Evolutionary conservation across 1,139 yeast species (phyloP), one percentile per base, ranked within the genome.

Genomic region (Sugiyamaella pinicola): DNA sequence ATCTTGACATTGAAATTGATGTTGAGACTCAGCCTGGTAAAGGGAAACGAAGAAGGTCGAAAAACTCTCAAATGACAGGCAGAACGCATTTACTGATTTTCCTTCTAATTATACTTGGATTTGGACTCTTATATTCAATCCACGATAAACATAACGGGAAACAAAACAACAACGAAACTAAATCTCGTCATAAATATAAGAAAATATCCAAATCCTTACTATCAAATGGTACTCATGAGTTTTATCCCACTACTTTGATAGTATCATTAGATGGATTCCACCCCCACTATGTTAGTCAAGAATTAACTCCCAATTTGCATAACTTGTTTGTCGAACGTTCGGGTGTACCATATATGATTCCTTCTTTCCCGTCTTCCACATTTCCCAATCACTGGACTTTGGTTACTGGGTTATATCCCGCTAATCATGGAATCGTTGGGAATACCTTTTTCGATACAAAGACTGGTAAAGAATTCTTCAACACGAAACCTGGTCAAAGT

Each of bases 371-470:
- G 1, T 81, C 95, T 0, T 87, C 90, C 37, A 87, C 96, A 0
- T 87, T 88, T 63, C 95, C 96, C 0, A 90, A 91, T 66, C 96
- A 89, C 67, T 91, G 96, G 95, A 83, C 96, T 0, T 67, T 91
- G 60, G 84, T 87, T 0, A 91, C 97, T 0, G 98, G 98, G 0
- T 70, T 87, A 47, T 81, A 83, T 55, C 97, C 98, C 1, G 78
- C 84, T 1, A 82, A 84, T 53, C 96, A 91, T 67, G 96, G 97
- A 1, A 85, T 90, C 34, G 87, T 91, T 1, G 91, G 95, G 1
- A 89, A 90, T 69, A 81, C 85, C 0, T 90, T 90, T 65, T 87
- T 69, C 66, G 96, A 88, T 63, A 82, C 89, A 0, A 63, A 56
- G 1, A 63, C 79, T 21, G 66, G 77, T 2, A 78, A 76, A 56